phyloP scores from a whole-genome alignment of 768 basidiomycete genomes.

The Lactifluus echinatus region DNA sequence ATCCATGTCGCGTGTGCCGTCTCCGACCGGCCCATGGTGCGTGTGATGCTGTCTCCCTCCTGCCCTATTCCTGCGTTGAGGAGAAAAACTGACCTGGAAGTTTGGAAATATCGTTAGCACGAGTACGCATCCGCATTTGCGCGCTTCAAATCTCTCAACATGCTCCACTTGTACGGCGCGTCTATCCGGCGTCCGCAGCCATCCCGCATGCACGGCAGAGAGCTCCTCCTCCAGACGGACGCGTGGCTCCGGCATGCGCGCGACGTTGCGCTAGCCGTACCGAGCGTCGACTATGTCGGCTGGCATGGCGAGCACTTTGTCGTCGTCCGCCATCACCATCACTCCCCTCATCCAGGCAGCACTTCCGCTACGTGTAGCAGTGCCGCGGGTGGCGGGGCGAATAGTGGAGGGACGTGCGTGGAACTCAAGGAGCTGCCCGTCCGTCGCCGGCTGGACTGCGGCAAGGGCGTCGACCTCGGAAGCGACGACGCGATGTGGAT shows the following conservation, averaged over 20 bases:
- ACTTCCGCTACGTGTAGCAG: neutral
- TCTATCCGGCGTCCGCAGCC: conserved; percentile 45
- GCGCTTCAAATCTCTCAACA: conserved; percentile 41
- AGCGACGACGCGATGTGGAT: conserved; percentile 55
- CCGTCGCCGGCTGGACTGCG: conserved; percentile 50
- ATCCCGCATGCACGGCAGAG: conserved; percentile 50
- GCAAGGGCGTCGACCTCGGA: conserved; percentile 57
- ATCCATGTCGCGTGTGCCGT: conserved; percentile 44
- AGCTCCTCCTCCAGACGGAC: conserved; percentile 48
- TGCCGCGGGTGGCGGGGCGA: conserved; percentile 10
- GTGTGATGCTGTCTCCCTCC: too few relatives aligned
- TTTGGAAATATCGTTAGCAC: conserved; percentile 36
- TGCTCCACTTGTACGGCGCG: conserved; percentile 50
- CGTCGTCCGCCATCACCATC: conserved; percentile 36
- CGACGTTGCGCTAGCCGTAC: conserved; percentile 41
- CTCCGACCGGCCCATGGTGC: conserved; percentile 43
- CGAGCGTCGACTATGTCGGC: conserved; percentile 56
- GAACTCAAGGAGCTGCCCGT: conserved; percentile 57
- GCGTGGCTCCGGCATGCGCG: conserved; percentile 44
- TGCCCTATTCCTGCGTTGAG: neutral
- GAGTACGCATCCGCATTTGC: conserved; percentile 43
- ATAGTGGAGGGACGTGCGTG: conserved; percentile 1
- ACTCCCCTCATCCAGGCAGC: too few relatives aligned
- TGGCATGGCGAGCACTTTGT: conserved; percentile 69
- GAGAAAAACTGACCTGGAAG: neutral